Evolutionary conservation across 1,284 basidiomycete species (phyloP), one percentile per base, ranked within the genome.

Genomic region (Lignosus rhinocerotis): DNA sequence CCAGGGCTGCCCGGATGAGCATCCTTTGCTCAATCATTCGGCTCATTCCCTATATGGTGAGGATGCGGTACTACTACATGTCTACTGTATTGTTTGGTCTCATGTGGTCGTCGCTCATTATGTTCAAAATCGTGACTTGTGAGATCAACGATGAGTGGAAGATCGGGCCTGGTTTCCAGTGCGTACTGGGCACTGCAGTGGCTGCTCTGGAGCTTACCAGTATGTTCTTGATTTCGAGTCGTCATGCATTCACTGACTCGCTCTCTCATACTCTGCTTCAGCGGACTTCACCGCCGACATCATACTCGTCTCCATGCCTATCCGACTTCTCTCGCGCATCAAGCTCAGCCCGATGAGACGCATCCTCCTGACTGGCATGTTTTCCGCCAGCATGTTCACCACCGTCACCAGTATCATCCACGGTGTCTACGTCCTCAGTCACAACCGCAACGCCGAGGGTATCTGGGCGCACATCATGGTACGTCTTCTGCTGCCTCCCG

Each of bases 1-100:
- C 6, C 48, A 73, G 71, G 72, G 57, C 67, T 10, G 60, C 68
- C 6, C 70, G 72, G 50, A 64, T 72, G 64, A 70, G 69, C 65
- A 67, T 72, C n/a, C 60, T 73, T 9, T 65, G 62, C 45, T 68
- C 72, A 3, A 64, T 70, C 21, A 66, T 72, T 31, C 59, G 70
- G 33, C 64, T 73, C 38, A 72, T 69, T 11, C 70, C 72, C 2
- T 46, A 50, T 33, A 53, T 69, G 12, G 65, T 70, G 63, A 52
- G 41, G 12, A 48, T 71, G 43, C 62, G 66, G 30, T 38, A 49
- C 14, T 59, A 64, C 36, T 56, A 67, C 48, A 45, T 53, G 19
- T 59, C 50, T 30, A 63, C 62, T 5, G 46, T 60, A 2, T 48
- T 67, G 2, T 70, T 72, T 53, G 55, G 64, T 10, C 36, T 62